A percentile compares a stretch with the other conserved stretches of the same genome.
These are phyloP conservation scores for Saraca asoca DNA, from an alignment of 331 rosid species.

Conservation along the genomic window DNA sequence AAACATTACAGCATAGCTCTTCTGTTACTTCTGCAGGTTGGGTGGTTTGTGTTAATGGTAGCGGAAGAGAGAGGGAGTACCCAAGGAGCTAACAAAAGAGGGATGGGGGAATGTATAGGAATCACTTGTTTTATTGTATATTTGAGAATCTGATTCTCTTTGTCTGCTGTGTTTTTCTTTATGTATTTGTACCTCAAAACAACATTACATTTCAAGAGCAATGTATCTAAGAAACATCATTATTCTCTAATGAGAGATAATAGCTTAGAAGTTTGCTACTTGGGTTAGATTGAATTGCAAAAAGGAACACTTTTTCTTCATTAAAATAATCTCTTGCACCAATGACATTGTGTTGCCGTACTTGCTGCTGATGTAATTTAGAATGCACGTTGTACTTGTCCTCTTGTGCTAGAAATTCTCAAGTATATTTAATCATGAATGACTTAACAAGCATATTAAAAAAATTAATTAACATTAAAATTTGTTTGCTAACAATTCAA, in stretches of 20 bases:
- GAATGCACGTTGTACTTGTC: constrained; percentile 35
- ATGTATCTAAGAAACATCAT: constrained; percentile 37
- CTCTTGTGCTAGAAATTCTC: not conserved
- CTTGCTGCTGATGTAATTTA: constrained; percentile 18
- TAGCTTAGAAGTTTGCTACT: constrained; percentile 15
- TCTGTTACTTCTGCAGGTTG: constrained; percentile 7
- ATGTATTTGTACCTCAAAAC: constrained; percentile 25
- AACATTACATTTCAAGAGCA: constrained; percentile 38
- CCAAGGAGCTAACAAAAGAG: not conserved
- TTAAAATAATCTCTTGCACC: constrained; percentile 28
- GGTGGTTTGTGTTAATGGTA: constrained; percentile 14
- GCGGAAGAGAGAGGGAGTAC: constrained; percentile 8
- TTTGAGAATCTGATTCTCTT: constrained; percentile 40
- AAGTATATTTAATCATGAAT: not conserved
- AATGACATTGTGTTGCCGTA: not conserved
- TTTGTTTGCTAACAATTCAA: no score
- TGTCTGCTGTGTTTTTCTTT: constrained; percentile 42
- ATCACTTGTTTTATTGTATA: constrained; percentile 41
- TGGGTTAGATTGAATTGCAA: constrained; percentile 3
- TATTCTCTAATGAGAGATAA: constrained; percentile 7
- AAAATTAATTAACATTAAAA: no score
- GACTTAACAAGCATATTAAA: no score
- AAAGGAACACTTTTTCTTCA: not conserved
- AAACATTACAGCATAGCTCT: constrained; percentile 24
- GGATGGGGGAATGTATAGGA: constrained; percentile 19